A percentile compares a stretch with the other conserved stretches of the same genome.
These are phyloP conservation scores for Nicotiana knightiana DNA, from an alignment of 257 asterid genomes.

Conservation along the genomic window DNA sequence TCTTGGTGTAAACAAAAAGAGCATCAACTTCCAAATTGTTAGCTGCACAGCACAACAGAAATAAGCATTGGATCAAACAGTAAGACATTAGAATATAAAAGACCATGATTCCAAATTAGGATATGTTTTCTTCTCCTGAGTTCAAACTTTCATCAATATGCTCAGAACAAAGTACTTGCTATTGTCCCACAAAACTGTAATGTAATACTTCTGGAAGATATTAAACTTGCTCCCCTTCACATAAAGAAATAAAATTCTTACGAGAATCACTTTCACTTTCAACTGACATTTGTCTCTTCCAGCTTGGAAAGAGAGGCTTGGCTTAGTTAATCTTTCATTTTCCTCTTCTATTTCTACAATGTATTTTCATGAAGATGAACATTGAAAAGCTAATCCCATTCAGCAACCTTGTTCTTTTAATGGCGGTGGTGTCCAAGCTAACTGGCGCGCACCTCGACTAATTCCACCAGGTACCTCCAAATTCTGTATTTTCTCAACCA, in stretches of 20 bases:
- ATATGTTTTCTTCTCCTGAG: background rate
- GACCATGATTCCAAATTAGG: background rate
- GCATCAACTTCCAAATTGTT: slow-evolving; percentile 92
- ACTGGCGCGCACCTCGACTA: too few relatives aligned
- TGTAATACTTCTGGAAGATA: background rate
- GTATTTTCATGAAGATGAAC: background rate
- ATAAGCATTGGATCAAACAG: slow-evolving; percentile 12
- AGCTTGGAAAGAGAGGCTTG: background rate
- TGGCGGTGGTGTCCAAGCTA: too few relatives aligned
- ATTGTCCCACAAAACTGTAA: background rate
- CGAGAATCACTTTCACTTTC: background rate
- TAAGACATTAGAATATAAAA: background rate
- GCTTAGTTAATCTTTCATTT: background rate
- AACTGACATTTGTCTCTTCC: background rate
- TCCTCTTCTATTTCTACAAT: background rate
- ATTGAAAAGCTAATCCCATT: background rate
- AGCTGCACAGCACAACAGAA: slow-evolving; percentile 45
- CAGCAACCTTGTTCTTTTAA: background rate
- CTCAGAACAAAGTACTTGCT: background rate
- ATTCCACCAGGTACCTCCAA: background rate
- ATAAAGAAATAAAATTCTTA: background rate
- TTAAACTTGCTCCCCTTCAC: background rate
- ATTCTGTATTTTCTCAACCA: background rate
- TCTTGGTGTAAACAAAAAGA: slow-evolving; percentile 83
- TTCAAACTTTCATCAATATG: background rate